Evolutionary conservation across 1,284 basidiomycete genomes (phyloP), one percentile per base, ranked within the genome.

Genomic region (Gymnopus androsaceus): DNA sequence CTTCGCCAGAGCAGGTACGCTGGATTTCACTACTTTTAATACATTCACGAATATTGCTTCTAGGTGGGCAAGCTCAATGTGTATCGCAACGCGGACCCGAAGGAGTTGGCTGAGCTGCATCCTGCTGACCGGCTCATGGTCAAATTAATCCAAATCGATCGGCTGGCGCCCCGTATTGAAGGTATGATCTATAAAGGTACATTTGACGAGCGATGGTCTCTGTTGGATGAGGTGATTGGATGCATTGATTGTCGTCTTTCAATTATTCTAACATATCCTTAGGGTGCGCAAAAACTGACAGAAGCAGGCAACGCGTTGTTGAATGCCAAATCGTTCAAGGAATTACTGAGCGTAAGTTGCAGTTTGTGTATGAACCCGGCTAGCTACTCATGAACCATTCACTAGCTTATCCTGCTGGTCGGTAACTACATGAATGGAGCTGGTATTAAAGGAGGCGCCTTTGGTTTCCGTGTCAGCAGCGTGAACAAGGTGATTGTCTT

Each of bases 351-450:
- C 62, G 92, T 92, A 66, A 62, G 85, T 61, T 40, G 31, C 50
- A 17, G 11, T 12, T 30, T 15, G 11, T 59, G 8, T n/a, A 46
- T 23, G 25, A 33, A 61, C 51, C 36, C 7, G 15, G 7, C 38
- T 67, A 47, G 54, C 41, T n/a, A 31, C 40, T 21, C 15, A 8
- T 38, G 45, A 42, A 64, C 17, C 6, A 48, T 57, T 44, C 48
- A 19, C 40, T 42, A 94, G 90, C 79, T 98, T 45, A 96, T 99
- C 61, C 83, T 99, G 11, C 83, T 97, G 64, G 87, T 99, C 67
- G 96, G 96, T 59, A 99, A 99, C 71, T 99, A 94, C 70, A 94
- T 99, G 86, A 99, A 99, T 69, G 94, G 95, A 23, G 92, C 94
- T 40, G 95, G 95, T 60, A 85, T 95, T 66, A 98, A 98, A 69